Conservation (phyloP, 78 protist species). For the Dictyostelium intermedium region DNA sequence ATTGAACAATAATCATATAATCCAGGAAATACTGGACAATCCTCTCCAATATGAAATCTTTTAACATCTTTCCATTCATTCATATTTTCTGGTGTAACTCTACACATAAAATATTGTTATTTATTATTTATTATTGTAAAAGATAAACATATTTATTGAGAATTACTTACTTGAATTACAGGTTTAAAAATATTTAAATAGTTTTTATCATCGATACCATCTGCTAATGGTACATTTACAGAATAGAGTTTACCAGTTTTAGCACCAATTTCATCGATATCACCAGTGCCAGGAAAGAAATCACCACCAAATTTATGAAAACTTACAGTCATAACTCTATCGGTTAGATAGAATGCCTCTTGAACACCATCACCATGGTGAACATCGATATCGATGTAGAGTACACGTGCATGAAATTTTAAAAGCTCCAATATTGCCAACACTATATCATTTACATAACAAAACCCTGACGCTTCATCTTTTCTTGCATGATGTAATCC, state of each 20-base stretch:
- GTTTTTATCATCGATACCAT: constrained; percentile 97
- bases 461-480: constrained; percentile 98
- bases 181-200: constrained; percentile 95
- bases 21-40: constrained; percentile 99
- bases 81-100: constrained; percentile 28
- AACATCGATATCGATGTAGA: constrained; percentile 99
- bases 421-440: constrained; percentile 97
- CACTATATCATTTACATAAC: constrained; percentile 99
- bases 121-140: not conserved
- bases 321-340: constrained; percentile 97
- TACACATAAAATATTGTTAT: no score
- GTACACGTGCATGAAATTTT: constrained; percentile 94
- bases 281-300: constrained; percentile 99
- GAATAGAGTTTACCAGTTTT: constrained; percentile 93
- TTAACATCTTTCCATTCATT: constrained; percentile 30
- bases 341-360: constrained; percentile 96
- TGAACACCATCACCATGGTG: constrained; percentile 96
- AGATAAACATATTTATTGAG: no score
- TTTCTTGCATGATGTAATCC: constrained; percentile 99
- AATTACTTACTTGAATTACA: constrained; percentile 52
- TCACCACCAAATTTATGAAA: constrained; percentile 97
- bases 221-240: constrained; percentile 97
- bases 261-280: constrained; percentile 93
- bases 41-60: constrained; percentile 96
- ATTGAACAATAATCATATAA: constrained; percentile 95